Evolutionary conservation across 2,329 filamentous ascomycete genomes (phyloP), one percentile per base, ranked within the genome.

Genomic region (Aspergillus latus): DNA sequence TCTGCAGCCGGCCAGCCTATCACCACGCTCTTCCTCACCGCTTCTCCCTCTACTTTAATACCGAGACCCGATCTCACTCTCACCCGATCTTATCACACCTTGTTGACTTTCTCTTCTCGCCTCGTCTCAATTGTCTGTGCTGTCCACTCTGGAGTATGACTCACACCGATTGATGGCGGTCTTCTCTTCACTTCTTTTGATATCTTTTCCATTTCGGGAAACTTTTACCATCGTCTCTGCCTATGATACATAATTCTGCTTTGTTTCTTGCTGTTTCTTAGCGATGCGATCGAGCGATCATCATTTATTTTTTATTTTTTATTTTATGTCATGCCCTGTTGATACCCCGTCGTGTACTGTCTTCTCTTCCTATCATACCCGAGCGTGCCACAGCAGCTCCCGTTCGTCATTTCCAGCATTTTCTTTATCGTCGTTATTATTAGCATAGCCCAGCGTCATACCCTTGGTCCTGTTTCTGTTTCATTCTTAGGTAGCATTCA

Each of bases 331-430:
- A 45, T 47, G 34, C 40, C 37, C 59, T 53, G 54, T 57, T 54
- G 60, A 64, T 64, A 64, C 61, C 62, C 63, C 34, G 52, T 64
- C 61, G 51, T 64, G 61, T 64, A 61, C 59, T 54, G 51, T 42
- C 46, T 43, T 47, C 28, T 16, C 49, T 56, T 51, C 43, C 54
- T 44, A 34, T 15, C 63, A 63, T 64, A 64, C 62, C 62, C 61
- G 62, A 64, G 62, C 53, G 13, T 63, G 60, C 59, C 52, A 57
- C 60, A 59, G 54, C 59, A 62, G 59, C 62, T 64, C 62, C 46
- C 57, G 29, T 50, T 50, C 28, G 11, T 29, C 37, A 28, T 21
- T 21, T 48, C 9, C 21, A 37, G 49, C 39, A 47, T 47, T 37
- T 45, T 3, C 32, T 52, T 57, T 37, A 13, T 37, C 34, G 8